Evolutionary conservation across 148 eudicot genomes (phyloP), one percentile per base, ranked within the genome.

Genomic region (Vaccinium macrocarpon): DNA sequence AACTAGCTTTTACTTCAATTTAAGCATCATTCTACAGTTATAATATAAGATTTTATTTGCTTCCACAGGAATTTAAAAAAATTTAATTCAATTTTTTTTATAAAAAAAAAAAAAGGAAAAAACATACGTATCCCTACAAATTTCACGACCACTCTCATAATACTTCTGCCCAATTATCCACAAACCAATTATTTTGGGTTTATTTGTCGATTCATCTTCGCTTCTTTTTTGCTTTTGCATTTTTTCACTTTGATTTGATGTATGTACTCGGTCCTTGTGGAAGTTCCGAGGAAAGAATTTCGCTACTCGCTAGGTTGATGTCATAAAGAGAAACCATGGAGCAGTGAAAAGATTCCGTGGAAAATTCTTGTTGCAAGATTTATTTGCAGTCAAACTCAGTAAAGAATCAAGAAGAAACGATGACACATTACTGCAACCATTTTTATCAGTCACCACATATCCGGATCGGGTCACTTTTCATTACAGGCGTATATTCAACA

Each of bases 351-450:
- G 92, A 89, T 91, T 92, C 85, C 85, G 84, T 83, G 83, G 87
- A 91, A 87, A 87, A 81, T 91, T 90, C 91, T 89, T 93, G 95
- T 89, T 93, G 95, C 94, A 90, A 90, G 90, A 77, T 77, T 12
- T 27, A 68, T 27, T 87, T 59, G 81, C 78, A 77, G 88, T 84
- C 88, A 85, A 86, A 82, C 84, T 23, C 80, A 80, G 80, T 72
- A 49, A 75, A 66, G 84, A 84, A 66, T 23, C 19, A 81, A 82
- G 84, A 88, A 51, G 85, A 88, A 71, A 53, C 51, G 78, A 81
- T 81, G 81, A 61, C 14, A 78, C 89, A 89, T 89, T 82, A 85
- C 87, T 35, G 6, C 68, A 86, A 86, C 86, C 89, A 88, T 84
- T 86, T 85, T 85, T 88, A 90, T 91, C 91, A 87, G 91, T 85